Evolutionary conservation across 106 monocot species (phyloP), one percentile per base, ranked within the genome.

Genomic region (Platanthera guangdongensis): DNA sequence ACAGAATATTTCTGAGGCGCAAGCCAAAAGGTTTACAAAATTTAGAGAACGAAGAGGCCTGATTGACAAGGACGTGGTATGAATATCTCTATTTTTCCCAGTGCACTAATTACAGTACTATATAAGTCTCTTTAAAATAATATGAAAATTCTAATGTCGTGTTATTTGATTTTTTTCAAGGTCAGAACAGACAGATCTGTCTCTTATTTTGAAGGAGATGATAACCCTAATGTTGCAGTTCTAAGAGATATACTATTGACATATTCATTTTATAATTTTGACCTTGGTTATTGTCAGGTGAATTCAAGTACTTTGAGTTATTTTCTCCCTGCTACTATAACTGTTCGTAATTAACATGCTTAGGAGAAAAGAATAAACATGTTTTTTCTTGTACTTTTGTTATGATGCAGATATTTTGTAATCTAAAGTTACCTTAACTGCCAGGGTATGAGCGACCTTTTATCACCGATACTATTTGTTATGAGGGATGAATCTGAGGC

Each of bases 201-300:
- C 48, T 67, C 90, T 63, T 97, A 87, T 76, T 97, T 84, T 71
- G 96, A 97, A 76, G 96, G 96, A 78, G 96, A 97, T 80, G 96
- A 97, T 68, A 97, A 97, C 86, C 87, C 74, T 78, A 86, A 91
- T 82, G 84, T 97, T 13, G 55, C 75, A 50, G 67, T 84, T 79
- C 87, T 97, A 51, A 93, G 81, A 83, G 91, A 97, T 74, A 88
- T 97, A 83, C 86, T 97, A 6, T 81, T 97, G 76, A 97, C 96
- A n/a, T 97, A 97, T 78, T 97, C 96, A 12, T 97, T 97, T 81
- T 97, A 93, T 81, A 97, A 97, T 81, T 97, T 97, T 86, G 96
- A 97, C 81, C 93, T 97, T 81, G 96, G 96, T 59, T 97, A 97
- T 77, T 97, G 96, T 78, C 96, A 97, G 87, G 96, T 97, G 82